Conservation (phyloP, 352 stramenopile genomes). For the Pythium aquatile region DNA sequence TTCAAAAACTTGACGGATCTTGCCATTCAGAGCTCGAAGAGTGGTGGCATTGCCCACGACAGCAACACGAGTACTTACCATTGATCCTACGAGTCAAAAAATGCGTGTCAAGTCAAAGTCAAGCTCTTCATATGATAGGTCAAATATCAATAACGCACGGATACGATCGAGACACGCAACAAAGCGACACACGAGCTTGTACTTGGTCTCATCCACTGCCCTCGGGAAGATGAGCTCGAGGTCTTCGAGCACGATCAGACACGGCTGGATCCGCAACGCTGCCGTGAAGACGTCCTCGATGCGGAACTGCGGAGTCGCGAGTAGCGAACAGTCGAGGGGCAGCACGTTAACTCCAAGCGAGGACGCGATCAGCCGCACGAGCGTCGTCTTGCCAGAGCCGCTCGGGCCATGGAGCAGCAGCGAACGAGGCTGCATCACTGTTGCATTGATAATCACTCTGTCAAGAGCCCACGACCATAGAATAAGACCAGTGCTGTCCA, state of each 20-base stretch:
- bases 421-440: constrained; percentile 35
- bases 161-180: constrained; percentile 55
- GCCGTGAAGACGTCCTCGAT: constrained; percentile 68
- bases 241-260: constrained; percentile 67
- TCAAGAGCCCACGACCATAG: too few species aligned
- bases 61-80: constrained; percentile 33
- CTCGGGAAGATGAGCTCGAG: constrained; percentile 75
- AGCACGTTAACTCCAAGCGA: constrained; percentile 57
- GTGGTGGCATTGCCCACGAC: constrained; percentile 69
- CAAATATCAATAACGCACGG: constrained; percentile 30
- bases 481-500: not conserved
- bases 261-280: constrained; percentile 68
- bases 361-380: constrained; percentile 50
- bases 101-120: too few species aligned
- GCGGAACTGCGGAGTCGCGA: constrained; percentile 49
- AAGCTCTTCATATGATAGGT: too few species aligned
- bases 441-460: not conserved
- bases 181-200: constrained; percentile 65
- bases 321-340: constrained; percentile 54
- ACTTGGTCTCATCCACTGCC: constrained; percentile 66
- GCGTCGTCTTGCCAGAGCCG: constrained; percentile 71
- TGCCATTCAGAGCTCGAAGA: constrained; percentile 49
- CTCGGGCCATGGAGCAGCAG: constrained; percentile 65
- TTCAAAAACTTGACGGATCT: constrained; percentile 72
- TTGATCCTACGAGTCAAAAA: constrained; percentile 29